Evolutionary conservation across 352 stramenopile species (phyloP), one percentile per base, ranked within the genome.

Genomic region (Phytophthora fragariae): DNA sequence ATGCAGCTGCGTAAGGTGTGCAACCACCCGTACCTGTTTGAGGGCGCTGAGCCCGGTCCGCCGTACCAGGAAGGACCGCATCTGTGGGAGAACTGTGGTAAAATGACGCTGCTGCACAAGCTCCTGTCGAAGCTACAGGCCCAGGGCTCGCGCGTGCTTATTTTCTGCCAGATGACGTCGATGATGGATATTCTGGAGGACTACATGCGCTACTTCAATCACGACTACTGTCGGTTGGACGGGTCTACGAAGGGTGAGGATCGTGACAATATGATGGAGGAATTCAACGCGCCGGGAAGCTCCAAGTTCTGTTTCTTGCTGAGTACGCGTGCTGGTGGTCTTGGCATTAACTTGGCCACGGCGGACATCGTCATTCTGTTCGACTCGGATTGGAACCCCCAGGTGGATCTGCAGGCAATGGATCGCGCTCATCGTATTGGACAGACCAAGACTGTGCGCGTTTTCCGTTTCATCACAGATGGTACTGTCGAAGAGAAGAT

Each of bases 141-240:
- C 0, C 91, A 98, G 70, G 87, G 93, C 33, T 97, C 89, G 50
- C 90, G 95, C 19, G 95, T 99, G 27, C 83, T 99, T 17, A 99
- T 99, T 76, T 99, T 99, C 78, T 99, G 96, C 68, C 98, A 99
- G 80, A 99, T 99, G 98, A 99, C 98, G 50, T 97, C 97, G 37
- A 98, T 99, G 83, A 98, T 99, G 86, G 97, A 99, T 58, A 99
- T 99, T 75, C 68, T 99, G 21, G 98, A 99, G 77, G 98, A 99
- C 81, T 99, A 99, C 76, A 98, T 99, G 90, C 84, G 91, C 3
- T 97, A 90, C 78, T 90, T 92, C 57, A 70, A 70, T 55, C 87
- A 96, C 74, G 89, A 95, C 12, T 97, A 97, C 78, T 97, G 88
- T 68, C 89, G 90, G 15, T 70, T 97, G 8, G 90, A 97, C 39